phyloP scores from a whole-genome alignment of 805 yeast genomes.

The Candida nanaspora region DNA sequence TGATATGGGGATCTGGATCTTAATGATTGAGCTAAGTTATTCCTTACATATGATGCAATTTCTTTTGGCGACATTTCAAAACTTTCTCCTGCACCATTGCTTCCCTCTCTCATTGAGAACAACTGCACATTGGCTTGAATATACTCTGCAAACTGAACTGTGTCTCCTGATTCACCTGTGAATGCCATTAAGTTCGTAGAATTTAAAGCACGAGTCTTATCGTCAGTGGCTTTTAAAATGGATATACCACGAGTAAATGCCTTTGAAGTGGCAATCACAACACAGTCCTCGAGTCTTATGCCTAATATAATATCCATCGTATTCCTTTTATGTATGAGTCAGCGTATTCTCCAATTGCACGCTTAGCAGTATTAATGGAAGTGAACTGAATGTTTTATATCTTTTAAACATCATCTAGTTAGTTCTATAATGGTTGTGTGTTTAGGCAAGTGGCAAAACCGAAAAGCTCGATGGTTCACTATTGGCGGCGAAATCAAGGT shows the following conservation, averaged over 20 bases:
- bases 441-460: neutral
- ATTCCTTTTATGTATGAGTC: neutral
- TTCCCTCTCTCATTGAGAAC: conserved; percentile 57
- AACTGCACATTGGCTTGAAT: conserved; percentile 89
- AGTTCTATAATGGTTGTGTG: neutral
- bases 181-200: conserved; percentile 77
- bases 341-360: no score
- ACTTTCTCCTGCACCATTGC: conserved; percentile 37
- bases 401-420: neutral
- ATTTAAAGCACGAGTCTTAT: conserved; percentile 70
- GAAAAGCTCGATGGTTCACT: neutral
- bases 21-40: conserved; percentile 76
- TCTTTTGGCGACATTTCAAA: conserved; percentile 79
- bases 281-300: conserved; percentile 71
- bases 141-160: conserved; percentile 90
- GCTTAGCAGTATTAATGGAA: no score
- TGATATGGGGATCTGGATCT: conserved; percentile 96
- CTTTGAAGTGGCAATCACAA: conserved; percentile 87
- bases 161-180: conserved; percentile 96
- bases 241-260: conserved; percentile 91
- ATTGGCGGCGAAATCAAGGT: neutral
- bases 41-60: conserved; percentile 82
- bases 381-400: conserved; percentile 6
- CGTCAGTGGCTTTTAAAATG: conserved; percentile 68
- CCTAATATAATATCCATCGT: conserved; percentile 88